Evolutionary conservation across 768 basidiomycete species (phyloP), one percentile per base, ranked within the genome.

Genomic region (Gloeostereum incarnatum): DNA sequence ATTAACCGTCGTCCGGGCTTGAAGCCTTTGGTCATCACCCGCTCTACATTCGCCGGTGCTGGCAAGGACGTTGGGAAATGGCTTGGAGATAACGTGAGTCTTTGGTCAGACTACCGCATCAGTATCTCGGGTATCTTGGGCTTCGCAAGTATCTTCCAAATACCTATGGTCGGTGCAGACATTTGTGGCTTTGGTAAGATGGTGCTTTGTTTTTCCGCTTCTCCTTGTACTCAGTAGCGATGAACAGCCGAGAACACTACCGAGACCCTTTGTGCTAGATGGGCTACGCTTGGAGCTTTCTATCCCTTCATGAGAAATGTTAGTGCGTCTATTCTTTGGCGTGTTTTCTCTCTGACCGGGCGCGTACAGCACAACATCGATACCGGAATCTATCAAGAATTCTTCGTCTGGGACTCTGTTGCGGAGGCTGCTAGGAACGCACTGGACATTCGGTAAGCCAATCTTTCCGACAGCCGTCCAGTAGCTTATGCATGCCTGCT

Each of bases 281-380:
- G 86, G 84, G 82, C 79, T 10, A 80, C 68, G 63, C 62, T 87
- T 2, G 80, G 81, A 1, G 83, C 79, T 0, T 87, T 86, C 57
- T 76, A 78, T 53, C 82, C 84, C 0, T 87, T 87, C 65, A 83
- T 78, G 75, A 65, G 85, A 6, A 82, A 87, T 50, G 78, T 79
- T 40, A 54, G 74, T 55, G 0, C 19, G 5, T 10, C 25, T 30
- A 25, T 10, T 26, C 14, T 31, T 34, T 17, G 11, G 29, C 3
- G 13, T 31, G 20, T 13, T 5, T 11, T 4, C 9, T 8, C 10
- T 21, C 19, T 39, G 19, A 30, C 5, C n/a, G n/a, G 11, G 32
- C 10, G 6, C 16, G 5, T 19, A 14, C 21, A 78, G 75, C 77
- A 81, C 49, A 79, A 81, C 40, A 44, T 43, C 1, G 71, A 76